These are phyloP conservation scores for Tetraselmis striata DNA, from an alignment of 139 green algal species.

Conservation along the genomic window DNA sequence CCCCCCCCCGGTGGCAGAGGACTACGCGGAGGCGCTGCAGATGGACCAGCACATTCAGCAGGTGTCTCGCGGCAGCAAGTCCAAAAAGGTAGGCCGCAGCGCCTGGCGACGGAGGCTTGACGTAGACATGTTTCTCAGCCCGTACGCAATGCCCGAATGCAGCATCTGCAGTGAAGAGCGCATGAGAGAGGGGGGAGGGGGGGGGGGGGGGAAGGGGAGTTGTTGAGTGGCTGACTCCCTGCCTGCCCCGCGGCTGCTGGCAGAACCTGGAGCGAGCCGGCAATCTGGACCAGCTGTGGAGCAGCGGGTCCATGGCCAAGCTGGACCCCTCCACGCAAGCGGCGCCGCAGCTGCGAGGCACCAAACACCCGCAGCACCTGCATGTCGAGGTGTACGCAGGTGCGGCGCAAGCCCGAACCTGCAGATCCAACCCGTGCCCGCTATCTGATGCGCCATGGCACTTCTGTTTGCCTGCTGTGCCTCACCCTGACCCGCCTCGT, in stretches of 20 bases:
- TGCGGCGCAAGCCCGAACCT: no score
- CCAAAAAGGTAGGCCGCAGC: not conserved
- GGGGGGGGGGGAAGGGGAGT: no score
- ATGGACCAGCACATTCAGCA: conserved; percentile 21
- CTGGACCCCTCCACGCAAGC: not conserved
- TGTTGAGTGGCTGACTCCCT: no score
- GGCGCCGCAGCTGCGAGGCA: no score
- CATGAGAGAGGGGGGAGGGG: no score
- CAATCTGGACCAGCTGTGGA: not conserved
- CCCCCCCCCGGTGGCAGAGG: conserved; percentile 37
- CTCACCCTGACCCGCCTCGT: no score
- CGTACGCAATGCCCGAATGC: no score
- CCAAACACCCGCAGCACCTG: no score
- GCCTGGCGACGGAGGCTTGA: not conserved
- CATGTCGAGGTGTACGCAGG: not conserved
- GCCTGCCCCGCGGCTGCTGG: not conserved
- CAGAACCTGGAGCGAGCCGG: not conserved
- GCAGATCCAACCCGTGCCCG: no score
- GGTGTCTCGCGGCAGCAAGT: not conserved
- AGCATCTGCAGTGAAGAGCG: no score
- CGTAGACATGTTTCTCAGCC: not conserved
- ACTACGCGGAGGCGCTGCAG: conserved; percentile 45
- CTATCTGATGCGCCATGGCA: no score
- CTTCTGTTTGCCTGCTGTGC: no score
- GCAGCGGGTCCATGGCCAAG: not conserved